Conservation (phyloP, 345 rosid genomes). For the Hypericum perforatum region DNA sequence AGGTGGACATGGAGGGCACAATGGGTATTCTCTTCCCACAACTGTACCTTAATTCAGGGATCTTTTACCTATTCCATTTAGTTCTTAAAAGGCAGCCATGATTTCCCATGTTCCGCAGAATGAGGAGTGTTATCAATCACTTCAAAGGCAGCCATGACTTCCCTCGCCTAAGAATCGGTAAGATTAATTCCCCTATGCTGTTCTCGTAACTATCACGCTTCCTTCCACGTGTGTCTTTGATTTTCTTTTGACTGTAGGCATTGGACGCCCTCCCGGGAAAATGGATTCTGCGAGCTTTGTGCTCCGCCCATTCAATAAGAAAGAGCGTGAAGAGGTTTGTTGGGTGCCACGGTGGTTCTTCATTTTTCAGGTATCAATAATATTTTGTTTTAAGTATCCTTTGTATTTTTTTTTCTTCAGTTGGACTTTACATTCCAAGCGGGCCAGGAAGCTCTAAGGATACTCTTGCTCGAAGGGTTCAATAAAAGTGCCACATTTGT, state of each 20-base stretch:
- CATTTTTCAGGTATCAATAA: not conserved
- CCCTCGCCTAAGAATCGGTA: conserved; percentile 93
- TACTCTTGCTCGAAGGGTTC: conserved; percentile 63
- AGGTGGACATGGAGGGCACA: conserved; percentile 99
- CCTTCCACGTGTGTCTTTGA: not conserved
- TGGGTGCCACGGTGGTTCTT: not conserved
- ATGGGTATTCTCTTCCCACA: conserved; percentile 43
- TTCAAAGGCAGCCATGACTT: conserved; percentile 89
- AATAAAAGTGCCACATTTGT: conserved; percentile 82
- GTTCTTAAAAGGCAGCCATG: not conserved
- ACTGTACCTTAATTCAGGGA: not conserved
- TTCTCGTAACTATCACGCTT: not conserved
- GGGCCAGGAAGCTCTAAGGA: conserved; percentile 57
- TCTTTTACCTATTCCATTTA: not conserved
- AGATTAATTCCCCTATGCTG: conserved; percentile 1
- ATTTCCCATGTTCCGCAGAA: conserved; percentile 35
- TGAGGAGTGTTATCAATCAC: conserved; percentile 76
- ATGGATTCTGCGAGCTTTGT: conserved; percentile 73
- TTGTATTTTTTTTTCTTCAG: conserved; percentile 28
- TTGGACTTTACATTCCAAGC: conserved; percentile 62
- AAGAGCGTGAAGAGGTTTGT: conserved; percentile 70
- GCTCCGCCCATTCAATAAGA: conserved; percentile 57
- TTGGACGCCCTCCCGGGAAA: conserved; percentile 93
- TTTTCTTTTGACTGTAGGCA: conserved; percentile 40
- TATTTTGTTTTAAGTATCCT: not conserved